Conservation (phyloP, 805 yeast species). For the Zygosaccharomyces siamensis region DNA sequence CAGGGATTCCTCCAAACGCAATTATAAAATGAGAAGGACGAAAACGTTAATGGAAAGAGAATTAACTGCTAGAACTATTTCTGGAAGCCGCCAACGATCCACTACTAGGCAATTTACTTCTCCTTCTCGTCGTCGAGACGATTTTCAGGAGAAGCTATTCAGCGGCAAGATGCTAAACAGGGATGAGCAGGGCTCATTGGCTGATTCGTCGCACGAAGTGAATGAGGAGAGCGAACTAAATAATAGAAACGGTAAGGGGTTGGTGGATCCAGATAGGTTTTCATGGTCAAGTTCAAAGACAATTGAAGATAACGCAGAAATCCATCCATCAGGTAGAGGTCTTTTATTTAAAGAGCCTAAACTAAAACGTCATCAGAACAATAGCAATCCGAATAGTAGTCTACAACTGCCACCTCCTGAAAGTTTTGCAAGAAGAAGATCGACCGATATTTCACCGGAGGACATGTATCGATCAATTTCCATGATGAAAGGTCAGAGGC, state of each 20-base stretch:
- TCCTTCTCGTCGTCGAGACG: conserved; percentile 10
- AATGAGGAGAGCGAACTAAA: conserved; percentile 21
- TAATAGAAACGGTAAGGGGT: neutral
- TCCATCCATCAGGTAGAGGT: conserved; percentile 9
- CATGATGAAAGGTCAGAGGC: conserved; percentile 58
- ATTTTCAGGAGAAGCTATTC: conserved; percentile 34
- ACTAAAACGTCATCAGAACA: neutral
- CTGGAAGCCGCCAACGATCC: conserved; percentile 12
- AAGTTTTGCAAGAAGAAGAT: conserved; percentile 32
- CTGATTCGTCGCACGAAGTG: conserved; percentile 3
- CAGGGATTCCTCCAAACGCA: conserved; percentile 66
- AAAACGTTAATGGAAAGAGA: conserved; percentile 34
- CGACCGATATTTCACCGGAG: conserved; percentile 62
- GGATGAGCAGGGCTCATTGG: conserved; percentile 24
- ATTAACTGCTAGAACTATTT: conserved; percentile 26
- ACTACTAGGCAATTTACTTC: conserved; percentile 4
- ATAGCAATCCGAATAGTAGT: neutral
- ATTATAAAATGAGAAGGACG: conserved; percentile 77
- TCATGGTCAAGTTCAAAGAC: conserved; percentile 15
- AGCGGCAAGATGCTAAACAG: conserved; percentile 35
- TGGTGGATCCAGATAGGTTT: conserved; percentile 7
- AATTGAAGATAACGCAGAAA: conserved; percentile 7
- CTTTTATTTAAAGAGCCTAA: conserved; percentile 11
- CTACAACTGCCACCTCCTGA: conserved; percentile 22
- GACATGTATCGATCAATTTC: conserved; percentile 83